Evolutionary conservation across 2,329 filamentous ascomycete genomes (phyloP).

Genomic region (Ophiostoma ips): DNA sequence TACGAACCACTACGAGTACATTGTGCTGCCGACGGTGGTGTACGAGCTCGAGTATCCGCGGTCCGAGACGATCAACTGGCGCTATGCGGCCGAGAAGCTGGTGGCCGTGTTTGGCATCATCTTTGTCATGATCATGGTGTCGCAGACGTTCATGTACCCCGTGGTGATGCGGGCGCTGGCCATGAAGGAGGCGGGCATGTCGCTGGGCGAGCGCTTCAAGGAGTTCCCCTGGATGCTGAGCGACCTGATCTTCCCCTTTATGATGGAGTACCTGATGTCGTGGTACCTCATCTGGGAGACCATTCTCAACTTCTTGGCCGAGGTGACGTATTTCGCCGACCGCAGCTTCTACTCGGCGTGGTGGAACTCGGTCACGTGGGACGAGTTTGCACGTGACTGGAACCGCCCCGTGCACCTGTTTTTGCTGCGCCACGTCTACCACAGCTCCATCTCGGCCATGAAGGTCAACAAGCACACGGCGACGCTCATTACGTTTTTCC

Average conservation of each 20-base stretch:
- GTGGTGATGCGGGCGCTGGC: constrained; percentile 52
- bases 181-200: constrained; percentile 53
- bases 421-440: constrained; percentile 64
- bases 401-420: constrained; percentile 67
- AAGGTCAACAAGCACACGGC: constrained; percentile 56
- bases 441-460: constrained; percentile 60
- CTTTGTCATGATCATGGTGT: constrained; percentile 66
- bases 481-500: constrained; percentile 61
- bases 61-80: constrained; percentile 54
- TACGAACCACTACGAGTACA: constrained; percentile 55
- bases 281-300: constrained; percentile 78
- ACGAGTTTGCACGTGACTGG: constrained; percentile 71
- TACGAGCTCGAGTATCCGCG: constrained; percentile 70
- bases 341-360: constrained; percentile 55
- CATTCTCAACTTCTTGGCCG: constrained; percentile 60
- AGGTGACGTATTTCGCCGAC: constrained; percentile 64
- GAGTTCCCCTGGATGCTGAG: constrained; percentile 63
- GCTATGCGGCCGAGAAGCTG: constrained; percentile 59
- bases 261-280: constrained; percentile 62
- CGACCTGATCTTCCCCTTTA: constrained; percentile 64
- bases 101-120: constrained; percentile 58
- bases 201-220: constrained; percentile 44
- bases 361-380: constrained; percentile 53
- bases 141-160: constrained; percentile 64
- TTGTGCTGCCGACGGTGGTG: constrained; percentile 60